Evolutionary conservation across 2,329 filamentous ascomycete genomes (phyloP), one percentile per base, ranked within the genome.

Genomic region (Eutypa lata): DNA sequence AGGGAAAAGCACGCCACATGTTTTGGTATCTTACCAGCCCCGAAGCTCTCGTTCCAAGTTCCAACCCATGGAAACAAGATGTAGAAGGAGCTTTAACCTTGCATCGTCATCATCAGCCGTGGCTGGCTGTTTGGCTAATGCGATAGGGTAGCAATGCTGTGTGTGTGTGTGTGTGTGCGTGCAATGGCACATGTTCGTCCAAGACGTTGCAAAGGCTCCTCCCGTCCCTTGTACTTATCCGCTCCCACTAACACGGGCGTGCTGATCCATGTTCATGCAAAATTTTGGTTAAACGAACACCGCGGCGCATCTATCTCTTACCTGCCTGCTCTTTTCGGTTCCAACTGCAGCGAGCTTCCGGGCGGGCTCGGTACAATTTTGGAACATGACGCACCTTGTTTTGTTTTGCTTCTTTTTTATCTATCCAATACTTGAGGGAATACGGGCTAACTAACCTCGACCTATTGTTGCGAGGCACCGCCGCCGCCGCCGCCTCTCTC

Each of bases 211-310:
- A 16, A 28, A 24, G 42, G 42, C 21, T 45, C 42, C 16, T 45
- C 42, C 42, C 42, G 42, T 45, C 42, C 42, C 42, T 45, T 26
- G 42, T 45, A 28, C 42, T 45, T 45, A 45, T 16, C 42, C 42
- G 42, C 21, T 28, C 11, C 8, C 42, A 13, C 42, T 19, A 38
- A 38, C 16, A 38, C 35, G 35, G 35, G 35, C 13, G 13, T 14
- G 42, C 22, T 45, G 42, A 45, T 45, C 42, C 14, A 45, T 45
- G 22, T 45, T 45, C 14, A 45, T 45, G 42, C 42, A 45, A 45
- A 16, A 18, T 14, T 38, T 5, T n/a, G 42, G 22, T 6, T 19
- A 45, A 45, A 16, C 42, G 22, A 19, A n/a, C 42, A 45, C 21
- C 42, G 14, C 42, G 8, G 35, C 35, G 35, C 35, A 38, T 14